Evolutionary conservation across 1,284 basidiomycete species (phyloP).

Genomic region (Boletus smithii): DNA sequence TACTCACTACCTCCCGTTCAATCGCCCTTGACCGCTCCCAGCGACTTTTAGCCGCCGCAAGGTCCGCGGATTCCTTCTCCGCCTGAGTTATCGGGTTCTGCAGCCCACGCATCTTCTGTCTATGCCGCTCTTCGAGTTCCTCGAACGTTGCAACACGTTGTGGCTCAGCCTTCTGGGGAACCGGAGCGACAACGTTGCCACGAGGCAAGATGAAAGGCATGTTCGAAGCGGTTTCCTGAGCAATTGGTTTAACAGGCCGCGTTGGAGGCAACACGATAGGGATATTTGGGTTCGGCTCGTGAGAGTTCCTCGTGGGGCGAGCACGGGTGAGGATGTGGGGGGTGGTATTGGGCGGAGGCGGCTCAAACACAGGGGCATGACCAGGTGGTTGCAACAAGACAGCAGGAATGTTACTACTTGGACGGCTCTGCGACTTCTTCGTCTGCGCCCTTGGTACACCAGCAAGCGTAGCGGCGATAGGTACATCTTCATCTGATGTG

Average conservation of each 20-base stretch:
- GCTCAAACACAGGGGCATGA: constrained; percentile 31
- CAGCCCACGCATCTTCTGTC: constrained; percentile 71
- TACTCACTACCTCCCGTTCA: constrained; percentile 66
- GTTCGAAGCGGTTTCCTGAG: constrained; percentile 24
- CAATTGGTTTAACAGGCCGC: constrained; percentile 16
- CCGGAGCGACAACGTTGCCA: constrained; percentile 41
- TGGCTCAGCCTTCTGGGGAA: constrained; percentile 44
- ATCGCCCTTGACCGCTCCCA: constrained; percentile 71
- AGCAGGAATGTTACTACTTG: constrained; percentile 36
- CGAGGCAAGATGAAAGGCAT: constrained; percentile 32
- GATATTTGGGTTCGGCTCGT: constrained; percentile 28
- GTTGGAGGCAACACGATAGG: constrained; percentile 32
- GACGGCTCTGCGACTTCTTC: constrained; percentile 37
- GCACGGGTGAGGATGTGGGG: constrained; percentile 64
- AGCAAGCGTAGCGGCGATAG: constrained; percentile 44
- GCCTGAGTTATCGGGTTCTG: constrained; percentile 72
- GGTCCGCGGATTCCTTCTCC: constrained; percentile 65
- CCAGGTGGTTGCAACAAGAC: constrained; percentile 66
- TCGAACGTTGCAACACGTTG: constrained; percentile 69
- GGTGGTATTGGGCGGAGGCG: constrained; percentile 29
- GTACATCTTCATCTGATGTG: constrained; percentile 46
- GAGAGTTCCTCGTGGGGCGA: constrained; percentile 34
- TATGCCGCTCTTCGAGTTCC: constrained; percentile 76
- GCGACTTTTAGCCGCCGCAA: constrained; percentile 64
- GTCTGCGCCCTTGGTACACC: constrained; percentile 27